phyloP scores from a whole-genome alignment of 331 rosid genomes.

The Dryas integrifolia region DNA sequence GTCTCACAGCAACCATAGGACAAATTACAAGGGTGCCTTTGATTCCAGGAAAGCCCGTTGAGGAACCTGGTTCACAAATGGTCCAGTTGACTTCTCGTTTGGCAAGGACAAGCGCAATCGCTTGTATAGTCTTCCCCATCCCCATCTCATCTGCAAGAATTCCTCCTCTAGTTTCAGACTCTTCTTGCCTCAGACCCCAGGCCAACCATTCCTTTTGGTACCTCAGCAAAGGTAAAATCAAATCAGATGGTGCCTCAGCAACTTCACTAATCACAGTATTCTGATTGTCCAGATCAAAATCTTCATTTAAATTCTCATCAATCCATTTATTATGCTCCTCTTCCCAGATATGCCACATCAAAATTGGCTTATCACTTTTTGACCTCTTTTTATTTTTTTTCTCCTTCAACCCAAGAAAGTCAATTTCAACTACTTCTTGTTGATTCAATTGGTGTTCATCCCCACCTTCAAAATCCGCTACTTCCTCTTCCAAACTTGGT shows the following conservation, averaged over 20 bases:
- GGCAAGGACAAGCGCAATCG: slow-evolving; percentile 89
- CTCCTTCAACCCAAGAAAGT: slow-evolving; percentile 2
- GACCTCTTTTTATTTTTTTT: slow-evolving; percentile 27
- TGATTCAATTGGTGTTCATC: background rate
- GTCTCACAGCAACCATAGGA: slow-evolving; percentile 89
- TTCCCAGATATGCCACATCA: slow-evolving; percentile 76
- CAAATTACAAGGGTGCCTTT: slow-evolving; percentile 82
- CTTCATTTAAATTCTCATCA: slow-evolving; percentile 44
- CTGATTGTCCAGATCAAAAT: slow-evolving; percentile 43
- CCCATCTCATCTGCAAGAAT: slow-evolving; percentile 99
- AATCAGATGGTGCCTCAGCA: slow-evolving; percentile 60
- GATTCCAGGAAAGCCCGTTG: slow-evolving; percentile 40
- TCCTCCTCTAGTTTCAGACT: slow-evolving; percentile 62
- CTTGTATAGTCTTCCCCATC: slow-evolving; percentile 98
- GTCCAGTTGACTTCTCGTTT: slow-evolving; percentile 43
- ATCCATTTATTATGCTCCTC: slow-evolving; percentile 66
- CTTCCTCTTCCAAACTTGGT: slow-evolving; percentile 14
- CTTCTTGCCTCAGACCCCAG: slow-evolving; percentile 89
- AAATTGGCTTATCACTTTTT: slow-evolving; percentile 25
- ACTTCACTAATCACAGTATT: slow-evolving; percentile 54
- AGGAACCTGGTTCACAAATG: slow-evolving; percentile 46
- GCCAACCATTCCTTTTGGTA: slow-evolving; percentile 96
- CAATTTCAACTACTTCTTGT: slow-evolving; percentile 10
- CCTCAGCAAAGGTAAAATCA: slow-evolving; percentile 71
- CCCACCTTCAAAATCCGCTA: slow-evolving; percentile 7